phyloP scores from a whole-genome alignment of 116 monocot genomes.

The Zostera marina region DNA sequence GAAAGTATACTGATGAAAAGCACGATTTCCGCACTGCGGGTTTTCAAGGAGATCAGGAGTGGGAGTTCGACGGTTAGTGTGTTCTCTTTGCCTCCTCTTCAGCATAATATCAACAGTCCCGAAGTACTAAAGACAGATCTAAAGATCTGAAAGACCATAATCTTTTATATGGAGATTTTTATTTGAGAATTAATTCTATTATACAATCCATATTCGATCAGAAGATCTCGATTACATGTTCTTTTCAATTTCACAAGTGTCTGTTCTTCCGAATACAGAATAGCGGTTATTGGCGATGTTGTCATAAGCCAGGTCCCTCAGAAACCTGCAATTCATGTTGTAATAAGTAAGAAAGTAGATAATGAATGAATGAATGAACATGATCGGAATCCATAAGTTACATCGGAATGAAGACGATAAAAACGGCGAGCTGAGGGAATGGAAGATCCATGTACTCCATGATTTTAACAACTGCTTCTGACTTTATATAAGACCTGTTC shows the following conservation, averaged over 20 bases:
- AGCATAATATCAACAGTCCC: no score
- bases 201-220: no score
- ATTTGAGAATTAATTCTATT: no score
- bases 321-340: constrained; percentile 27
- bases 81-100: constrained; percentile 72
- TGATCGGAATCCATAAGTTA: not conserved
- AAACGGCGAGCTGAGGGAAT: constrained; percentile 65
- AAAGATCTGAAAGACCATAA: no score
- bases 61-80: constrained; percentile 75
- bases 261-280: constrained; percentile 55
- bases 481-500: constrained; percentile 75
- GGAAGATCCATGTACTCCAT: constrained; percentile 82
- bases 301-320: constrained; percentile 78
- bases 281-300: constrained; percentile 77
- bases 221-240: no score
- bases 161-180: no score
- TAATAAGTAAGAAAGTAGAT: no score
- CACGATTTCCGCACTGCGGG: constrained; percentile 51
- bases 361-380: not conserved
- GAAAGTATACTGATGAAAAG: constrained; percentile 87
- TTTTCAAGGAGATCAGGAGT: constrained; percentile 61
- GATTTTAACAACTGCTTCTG: constrained; percentile 85
- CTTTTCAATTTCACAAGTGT: constrained; percentile 28
- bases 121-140: no score
- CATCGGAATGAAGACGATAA: constrained; percentile 23